Evolutionary conservation across 2,329 filamentous ascomycete genomes (phyloP).

Genomic region (Stachybotrys chartarum): DNA sequence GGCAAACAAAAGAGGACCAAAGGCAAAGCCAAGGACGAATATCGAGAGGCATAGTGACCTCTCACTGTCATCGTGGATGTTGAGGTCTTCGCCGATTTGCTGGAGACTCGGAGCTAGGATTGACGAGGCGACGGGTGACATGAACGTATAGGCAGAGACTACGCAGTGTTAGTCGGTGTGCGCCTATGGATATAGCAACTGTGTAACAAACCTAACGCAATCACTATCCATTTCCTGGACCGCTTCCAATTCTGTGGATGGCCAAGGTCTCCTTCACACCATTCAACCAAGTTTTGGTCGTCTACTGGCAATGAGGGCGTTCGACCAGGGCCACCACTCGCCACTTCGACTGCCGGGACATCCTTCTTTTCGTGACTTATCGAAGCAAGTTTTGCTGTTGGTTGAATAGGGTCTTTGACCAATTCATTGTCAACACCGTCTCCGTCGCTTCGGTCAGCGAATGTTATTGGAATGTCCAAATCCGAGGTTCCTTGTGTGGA

Average conservation of each 20-base stretch:
- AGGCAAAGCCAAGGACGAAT: slow-evolving; percentile 56
- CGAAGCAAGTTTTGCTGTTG: neutral
- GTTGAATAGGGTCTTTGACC: neutral
- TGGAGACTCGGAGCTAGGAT: slow-evolving; percentile 46
- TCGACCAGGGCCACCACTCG: neutral
- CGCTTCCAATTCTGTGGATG: neutral
- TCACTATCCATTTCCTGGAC: neutral
- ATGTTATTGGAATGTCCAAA: neutral
- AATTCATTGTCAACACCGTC: neutral
- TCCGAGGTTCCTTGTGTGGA: neutral
- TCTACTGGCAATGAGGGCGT: neutral
- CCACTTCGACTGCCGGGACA: neutral
- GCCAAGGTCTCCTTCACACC: neutral
- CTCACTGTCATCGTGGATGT: slow-evolving; percentile 37
- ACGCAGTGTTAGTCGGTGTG: neutral
- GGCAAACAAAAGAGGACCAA: slow-evolving; percentile 51
- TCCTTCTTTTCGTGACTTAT: neutral
- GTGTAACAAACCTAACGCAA: neutral
- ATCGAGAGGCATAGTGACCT: slow-evolving; percentile 59
- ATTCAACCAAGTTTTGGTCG: neutral
- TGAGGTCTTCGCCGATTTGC: slow-evolving; percentile 45
- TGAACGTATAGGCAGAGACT: slow-evolving; percentile 50
- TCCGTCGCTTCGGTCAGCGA: neutral
- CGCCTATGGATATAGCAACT: neutral
- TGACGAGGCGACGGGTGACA: slow-evolving; percentile 52